Base-by-base conservation (phyloP, 257 asterid genomes). In the Cruciata laevipes region DNA sequence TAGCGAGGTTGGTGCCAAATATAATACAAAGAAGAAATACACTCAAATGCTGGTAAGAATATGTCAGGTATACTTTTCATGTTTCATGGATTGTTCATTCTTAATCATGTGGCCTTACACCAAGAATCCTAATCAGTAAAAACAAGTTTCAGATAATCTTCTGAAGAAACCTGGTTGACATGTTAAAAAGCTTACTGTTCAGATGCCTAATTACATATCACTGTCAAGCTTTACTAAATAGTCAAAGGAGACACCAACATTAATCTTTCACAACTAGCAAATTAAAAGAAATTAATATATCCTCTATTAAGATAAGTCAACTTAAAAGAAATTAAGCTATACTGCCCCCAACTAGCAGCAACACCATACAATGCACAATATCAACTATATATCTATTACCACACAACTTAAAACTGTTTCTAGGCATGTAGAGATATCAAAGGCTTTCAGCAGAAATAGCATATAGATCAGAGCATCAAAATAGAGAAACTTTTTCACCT, bases 401-500 rank as follows among this genome's bases (percentile, higher is more conserved):
- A n/a, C 65, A 60, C 33, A 59, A 14, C 13, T 5, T 12, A 27
- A 25, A 57, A 30, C 8, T 16, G 49, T 9, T 13, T 37, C 49
- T 42, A 42, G 53, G 24, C 37, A 21, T 4, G 18, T 1, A 31
- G 24, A 61, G 25, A 61, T 31, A 61, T n/a, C n/a, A 30, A 27
- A 23, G 65, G 33, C 65, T 27, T 32, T 23, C 6, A 31, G 49
- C 47, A 61, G 44, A 61, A 61, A 58, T 23, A 42, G 9, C 24
- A 21, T 47, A 63, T 42, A 65, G 66, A 57, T 3, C 63, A 51
- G 57, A 23, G 44, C 44, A 51, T 31, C 5, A 51, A 37, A 11
- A 23, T 20, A 16, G 30, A 72, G 44, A 65, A 55, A 18, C 47
- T 18, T 59, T 42, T 67, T 78, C 74, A 93, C 99, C 99, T 84